Evolutionary conservation across 1,284 basidiomycete species (phyloP), one percentile per base, ranked within the genome.

Genomic region (Melampsora larici-populina): DNA sequence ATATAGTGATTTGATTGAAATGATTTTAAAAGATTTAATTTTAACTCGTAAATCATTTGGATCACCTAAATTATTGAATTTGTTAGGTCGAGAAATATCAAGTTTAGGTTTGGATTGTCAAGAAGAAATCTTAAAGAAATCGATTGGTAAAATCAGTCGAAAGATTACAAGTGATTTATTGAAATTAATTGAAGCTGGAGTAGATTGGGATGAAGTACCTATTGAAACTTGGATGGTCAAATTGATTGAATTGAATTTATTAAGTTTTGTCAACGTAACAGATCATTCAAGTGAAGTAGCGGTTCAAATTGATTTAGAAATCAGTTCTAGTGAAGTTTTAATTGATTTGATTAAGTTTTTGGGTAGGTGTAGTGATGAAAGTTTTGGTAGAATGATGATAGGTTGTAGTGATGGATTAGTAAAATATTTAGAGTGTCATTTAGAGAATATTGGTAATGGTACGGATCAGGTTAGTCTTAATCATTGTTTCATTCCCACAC

Each of bases 131-230:
- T 49, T 75, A 40, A 26, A 29, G 29, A 46, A 51, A 7, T 36
- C 67, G 18, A 29, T 75, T 24, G 73, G 65, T 13, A 36, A 55
- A 24, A 26, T 6, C 24, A n/a, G 48, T 11, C 58, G 58, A 36
- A 68, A 68, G 48, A 43, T 33, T 2, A 65, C 66, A 1, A 68
- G 36, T 36, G 73, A 75, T 29, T 26, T 75, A 21, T 60, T 75
- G 64, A 62, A 68, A 51, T 46, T 67, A 29, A 36, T 68, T 13
- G 73, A 75, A 66, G 63, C 55, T 31, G 73, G 73, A 33, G 73
- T 75, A 17, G 36, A 58, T 63, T 68, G 51, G 29, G 73, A 75
- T 18, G 73, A 75, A 29, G 33, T 64, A 15, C 40, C 51, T 21
- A 55, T 55, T 15, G 51, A 55, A 26, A 17, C 1, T 26, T 55